Percentiles rank a stretch among this genome's conserved stretches.
Conservation (phyloP, 306 rosid genomes). For the Crotalaria pallida region DNA sequence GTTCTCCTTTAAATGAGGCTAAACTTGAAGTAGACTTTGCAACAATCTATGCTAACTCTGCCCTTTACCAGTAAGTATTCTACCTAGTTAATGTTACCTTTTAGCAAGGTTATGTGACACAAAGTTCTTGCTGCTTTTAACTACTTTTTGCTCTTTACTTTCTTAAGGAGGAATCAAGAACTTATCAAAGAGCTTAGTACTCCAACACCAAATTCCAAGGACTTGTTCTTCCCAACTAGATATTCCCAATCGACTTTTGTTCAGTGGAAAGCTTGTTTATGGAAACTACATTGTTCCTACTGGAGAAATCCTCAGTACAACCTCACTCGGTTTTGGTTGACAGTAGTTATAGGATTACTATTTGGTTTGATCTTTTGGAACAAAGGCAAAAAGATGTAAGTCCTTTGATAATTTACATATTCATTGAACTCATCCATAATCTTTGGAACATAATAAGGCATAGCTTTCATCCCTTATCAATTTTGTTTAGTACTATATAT, state of each 20-base stretch:
- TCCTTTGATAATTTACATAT: not conserved
- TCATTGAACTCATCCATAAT: not conserved
- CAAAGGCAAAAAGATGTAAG: constrained; percentile 45
- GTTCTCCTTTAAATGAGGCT: constrained; percentile 42
- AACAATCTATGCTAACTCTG: constrained; percentile 41
- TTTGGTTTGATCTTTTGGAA: constrained; percentile 60
- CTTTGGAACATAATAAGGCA: not conserved
- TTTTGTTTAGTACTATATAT: not conserved
- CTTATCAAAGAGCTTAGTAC: constrained; percentile 35
- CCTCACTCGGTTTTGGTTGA: constrained; percentile 45
- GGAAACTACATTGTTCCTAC: constrained; percentile 58
- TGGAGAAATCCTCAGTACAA: constrained; percentile 61
- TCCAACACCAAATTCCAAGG: constrained; percentile 46
- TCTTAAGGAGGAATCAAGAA: constrained; percentile 50
- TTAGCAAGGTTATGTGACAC: not conserved
- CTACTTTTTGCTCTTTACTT: not conserved
- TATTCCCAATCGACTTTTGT: constrained; percentile 47
- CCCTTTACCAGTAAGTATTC: constrained; percentile 43
- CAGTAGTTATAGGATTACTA: constrained; percentile 31
- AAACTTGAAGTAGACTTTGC: constrained; percentile 54
- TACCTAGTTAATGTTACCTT: not conserved
- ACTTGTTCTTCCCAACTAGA: constrained; percentile 56
- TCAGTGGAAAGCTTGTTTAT: constrained; percentile 53
- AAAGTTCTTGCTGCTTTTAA: not conserved
- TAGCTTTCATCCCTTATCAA: not conserved